Evolutionary conservation across 768 basidiomycete species (phyloP), one percentile per base, ranked within the genome.

Genomic region (Amanita rimosa): DNA sequence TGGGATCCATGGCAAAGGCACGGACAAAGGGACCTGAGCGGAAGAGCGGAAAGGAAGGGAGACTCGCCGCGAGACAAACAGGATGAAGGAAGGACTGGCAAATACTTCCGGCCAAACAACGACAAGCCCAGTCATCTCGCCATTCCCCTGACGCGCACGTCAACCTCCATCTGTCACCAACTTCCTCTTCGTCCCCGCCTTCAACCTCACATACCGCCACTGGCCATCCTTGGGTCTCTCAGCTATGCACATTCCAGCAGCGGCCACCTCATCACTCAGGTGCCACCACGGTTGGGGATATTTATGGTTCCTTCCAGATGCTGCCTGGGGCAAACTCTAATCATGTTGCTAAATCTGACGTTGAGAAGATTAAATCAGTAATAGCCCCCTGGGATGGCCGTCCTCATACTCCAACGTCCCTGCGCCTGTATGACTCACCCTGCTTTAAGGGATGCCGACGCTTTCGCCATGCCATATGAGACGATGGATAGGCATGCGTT

Each of bases 1-100:
- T 48, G 36, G 67, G 54, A 51, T 70, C 71, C 71, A 72, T 72
- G 53, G 55, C 47, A 52, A 54, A 52, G 44, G 50, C 21, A 51
- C 53, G 49, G 53, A 52, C 57, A 44, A 41, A 50, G 48, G 50
- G 46, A 49, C 48, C 33, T 48, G 43, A 48, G 49, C 49, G 46
- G 48, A 53, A 53, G 46, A 42, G 51, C 53, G 40, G 46, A 52
- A 58, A 46, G 53, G 47, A 51, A 31, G 54, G 54, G 54, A 55
- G 52, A 49, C 19, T 42, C 6, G 48, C 53, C 51, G 46, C 48
- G 54, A 54, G 54, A 56, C 55, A 56, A 57, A 59, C 53, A 55
- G 55, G 58, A 53, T 8, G 33, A 34, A 17, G 43, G 33, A 34
- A 17, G 43, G 11, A 44, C 17, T 27, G 16, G 22, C 31, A 26